phyloP scores from a whole-genome alignment of 1,284 basidiomycete genomes.

The Tylopilus orsonianus region DNA sequence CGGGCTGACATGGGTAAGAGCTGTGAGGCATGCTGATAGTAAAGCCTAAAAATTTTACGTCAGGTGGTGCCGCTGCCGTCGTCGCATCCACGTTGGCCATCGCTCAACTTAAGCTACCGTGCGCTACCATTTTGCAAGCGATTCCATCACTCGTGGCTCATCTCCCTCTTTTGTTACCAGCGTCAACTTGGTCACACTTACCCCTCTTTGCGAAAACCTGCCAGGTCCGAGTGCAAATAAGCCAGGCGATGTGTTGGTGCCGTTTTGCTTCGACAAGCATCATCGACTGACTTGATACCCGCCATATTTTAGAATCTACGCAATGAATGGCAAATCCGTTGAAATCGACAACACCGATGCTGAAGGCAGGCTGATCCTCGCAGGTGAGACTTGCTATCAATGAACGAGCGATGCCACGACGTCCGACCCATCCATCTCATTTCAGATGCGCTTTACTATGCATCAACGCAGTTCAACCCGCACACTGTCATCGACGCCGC shows the following conservation, averaged over 20 bases:
- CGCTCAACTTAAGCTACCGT: slow-evolving; percentile 79
- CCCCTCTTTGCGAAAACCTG: slow-evolving; percentile 86
- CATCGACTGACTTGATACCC: not conserved
- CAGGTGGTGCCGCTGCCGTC: slow-evolving; percentile 79
- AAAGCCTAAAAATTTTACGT: not conserved
- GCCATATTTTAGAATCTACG: slow-evolving; percentile 59
- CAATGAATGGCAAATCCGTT: slow-evolving; percentile 87
- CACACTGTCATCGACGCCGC: slow-evolving; percentile 86
- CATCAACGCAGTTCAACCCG: slow-evolving; percentile 76
- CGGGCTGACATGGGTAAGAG: slow-evolving; percentile 76
- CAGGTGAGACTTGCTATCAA: slow-evolving; percentile 43
- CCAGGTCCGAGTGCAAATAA: slow-evolving; percentile 85
- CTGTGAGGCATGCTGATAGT: not conserved
- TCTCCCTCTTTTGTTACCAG: slow-evolving; percentile 34
- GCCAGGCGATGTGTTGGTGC: slow-evolving; percentile 76
- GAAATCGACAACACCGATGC: slow-evolving; percentile 91
- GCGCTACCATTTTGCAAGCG: slow-evolving; percentile 26
- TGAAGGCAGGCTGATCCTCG: slow-evolving; percentile 79
- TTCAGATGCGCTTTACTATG: slow-evolving; percentile 83
- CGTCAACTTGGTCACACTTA: slow-evolving; percentile 73
- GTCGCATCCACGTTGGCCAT: slow-evolving; percentile 74
- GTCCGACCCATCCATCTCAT: slow-evolving; percentile 9
- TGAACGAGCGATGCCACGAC: not conserved
- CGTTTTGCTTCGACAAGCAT: not conserved
- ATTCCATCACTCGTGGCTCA: not conserved